Evolutionary conservation across 257 asterid species (phyloP).

Genomic region (Scutellaria baicalensis): DNA sequence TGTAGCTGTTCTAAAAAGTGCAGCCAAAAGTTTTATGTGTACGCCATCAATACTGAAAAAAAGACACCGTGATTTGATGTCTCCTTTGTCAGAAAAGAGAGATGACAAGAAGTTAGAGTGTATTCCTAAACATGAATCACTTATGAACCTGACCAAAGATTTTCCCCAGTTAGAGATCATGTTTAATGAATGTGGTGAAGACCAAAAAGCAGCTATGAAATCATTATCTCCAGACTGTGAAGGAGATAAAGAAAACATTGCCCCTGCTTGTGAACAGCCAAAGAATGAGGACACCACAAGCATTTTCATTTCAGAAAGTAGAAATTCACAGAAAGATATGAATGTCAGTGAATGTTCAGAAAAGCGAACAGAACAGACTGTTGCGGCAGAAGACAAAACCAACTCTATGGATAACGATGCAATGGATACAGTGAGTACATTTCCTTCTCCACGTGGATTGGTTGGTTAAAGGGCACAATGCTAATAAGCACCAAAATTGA

Average conservation of each 20-base stretch:
- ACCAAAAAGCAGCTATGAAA: conserved; percentile 21
- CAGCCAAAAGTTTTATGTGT: conserved; percentile 72
- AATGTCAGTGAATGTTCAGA: conserved; percentile 14
- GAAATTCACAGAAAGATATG: conserved; percentile 20
- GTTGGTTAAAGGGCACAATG: conserved; percentile 4
- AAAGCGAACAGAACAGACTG: conserved; percentile 22
- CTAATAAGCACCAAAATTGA: neutral
- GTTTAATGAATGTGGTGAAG: conserved; percentile 38
- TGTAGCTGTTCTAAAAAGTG: conserved; percentile 72
- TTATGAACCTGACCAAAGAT: conserved; percentile 41
- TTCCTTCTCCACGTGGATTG: conserved; percentile 6
- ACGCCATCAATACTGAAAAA: conserved; percentile 92
- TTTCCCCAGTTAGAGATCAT: conserved; percentile 56
- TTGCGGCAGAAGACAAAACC: conserved; percentile 19
- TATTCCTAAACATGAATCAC: conserved; percentile 33
- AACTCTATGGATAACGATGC: conserved; percentile 23
- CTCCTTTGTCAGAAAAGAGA: conserved; percentile 86
- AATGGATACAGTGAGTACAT: conserved; percentile 38
- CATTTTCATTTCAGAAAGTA: conserved; percentile 21
- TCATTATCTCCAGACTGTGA: conserved; percentile 25
- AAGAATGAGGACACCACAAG: conserved; percentile 21
- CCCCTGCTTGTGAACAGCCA: conserved; percentile 29
- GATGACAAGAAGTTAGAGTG: conserved; percentile 60
- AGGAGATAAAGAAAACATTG: conserved; percentile 50
- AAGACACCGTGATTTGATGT: conserved; percentile 75